Base-by-base conservation (phyloP, 768 basidiomycete genomes). In the Galerina marginata region DNA sequence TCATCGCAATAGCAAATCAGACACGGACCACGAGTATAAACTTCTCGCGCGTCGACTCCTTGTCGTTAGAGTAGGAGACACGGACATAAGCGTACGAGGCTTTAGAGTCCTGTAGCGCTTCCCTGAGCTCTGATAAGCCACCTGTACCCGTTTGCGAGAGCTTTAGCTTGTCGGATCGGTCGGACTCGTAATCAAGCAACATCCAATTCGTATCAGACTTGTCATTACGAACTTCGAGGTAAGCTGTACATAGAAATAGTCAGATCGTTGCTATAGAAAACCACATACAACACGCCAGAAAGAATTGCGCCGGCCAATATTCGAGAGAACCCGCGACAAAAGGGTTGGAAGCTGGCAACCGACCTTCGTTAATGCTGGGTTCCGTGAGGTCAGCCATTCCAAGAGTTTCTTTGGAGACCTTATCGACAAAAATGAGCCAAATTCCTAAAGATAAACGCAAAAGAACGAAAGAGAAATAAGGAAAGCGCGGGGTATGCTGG, bases 121-220 rank as follows among this genome's bases (percentile, higher is more conserved):
- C 84, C 55, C 85, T 83, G 63, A 97, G 85, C 77, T 96, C 95
- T 26, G 78, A 69, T 38, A 97, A 83, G 58, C 92, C 92, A 38
- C 90, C 92, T 25, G 85, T 82, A 53, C 95, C 95, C 20, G 91
- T 94, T 69, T 83, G 72, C 10, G 93, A 89, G 69, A 98, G 78
- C 65, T 77, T 73, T 66, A 97, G 86, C 71, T 85, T 92, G 83
- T 96, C 92, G 37, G 90, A 92, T 67, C 85, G 83, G 74, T 92
- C 91, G 69, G 82, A 82, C 83, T 91, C 89, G 74, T 98, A 99
- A 72, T 96, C 92, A 59, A 97, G 77, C 58, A 98, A 80, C 46
- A 96, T 71, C 95, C 95, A 98, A 73, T 92, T 97, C 36, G 87
- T 91, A 33, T 92, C 91, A 40, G 88, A 82, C 71, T 95, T 95